These are phyloP conservation scores for Phytophthora syringae DNA, from an alignment of 352 stramenopile species.

Conservation along the genomic window DNA sequence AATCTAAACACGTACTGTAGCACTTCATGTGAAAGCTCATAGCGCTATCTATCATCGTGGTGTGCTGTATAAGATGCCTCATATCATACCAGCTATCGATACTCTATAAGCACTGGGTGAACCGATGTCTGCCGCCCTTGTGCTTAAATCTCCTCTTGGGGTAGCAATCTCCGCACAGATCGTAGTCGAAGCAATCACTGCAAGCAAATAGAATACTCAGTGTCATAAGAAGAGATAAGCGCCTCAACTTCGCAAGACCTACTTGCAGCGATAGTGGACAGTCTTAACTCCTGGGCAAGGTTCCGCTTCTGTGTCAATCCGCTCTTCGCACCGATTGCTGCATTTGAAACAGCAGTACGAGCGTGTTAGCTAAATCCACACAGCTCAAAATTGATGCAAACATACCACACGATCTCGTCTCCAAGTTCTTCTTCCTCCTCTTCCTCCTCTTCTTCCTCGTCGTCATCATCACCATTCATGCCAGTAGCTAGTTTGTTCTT, in stretches of 20 bases:
- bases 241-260: not conserved
- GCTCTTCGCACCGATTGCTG: conserved; percentile 42
- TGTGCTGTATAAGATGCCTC: conserved; percentile 8
- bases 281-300: conserved; percentile 28
- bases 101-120: conserved; percentile 47
- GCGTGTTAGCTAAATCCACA: not conserved
- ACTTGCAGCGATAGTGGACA: conserved; percentile 48
- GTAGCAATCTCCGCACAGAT: conserved; percentile 67
- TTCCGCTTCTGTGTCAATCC: conserved; percentile 38
- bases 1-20: no score
- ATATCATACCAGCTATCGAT: conserved; percentile 20
- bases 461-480: conserved; percentile 31
- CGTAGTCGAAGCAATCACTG: conserved; percentile 83
- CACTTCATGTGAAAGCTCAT: conserved; percentile 1
- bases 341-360: conserved; percentile 9
- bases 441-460: conserved; percentile 20
- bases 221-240: not conserved
- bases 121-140: conserved; percentile 45
- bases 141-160: conserved; percentile 43
- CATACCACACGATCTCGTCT: conserved; percentile 60
- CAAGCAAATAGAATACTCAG: conserved; percentile 13
- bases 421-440: conserved; percentile 41
- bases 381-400: not conserved
- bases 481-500: conserved; percentile 44
- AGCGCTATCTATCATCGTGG: conserved; percentile 16